Base-by-base conservation (phyloP, 208 protist species). In the Sergeia podlipaevii region DNA sequence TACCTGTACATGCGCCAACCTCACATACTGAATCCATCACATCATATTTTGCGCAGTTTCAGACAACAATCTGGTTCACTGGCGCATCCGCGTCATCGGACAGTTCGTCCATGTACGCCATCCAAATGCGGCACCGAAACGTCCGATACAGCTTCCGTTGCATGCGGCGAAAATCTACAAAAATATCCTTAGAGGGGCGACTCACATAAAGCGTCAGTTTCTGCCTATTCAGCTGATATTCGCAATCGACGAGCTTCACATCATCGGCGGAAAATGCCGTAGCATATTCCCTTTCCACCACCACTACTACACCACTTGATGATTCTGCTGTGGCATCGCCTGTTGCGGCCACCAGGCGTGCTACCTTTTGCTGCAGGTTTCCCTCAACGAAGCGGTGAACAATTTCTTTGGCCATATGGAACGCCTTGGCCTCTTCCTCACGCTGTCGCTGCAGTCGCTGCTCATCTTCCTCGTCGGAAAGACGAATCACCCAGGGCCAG, bases 111-210 rank as follows among this genome's bases (percentile, higher is more conserved):
- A 83, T 70, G 74, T 89, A 85, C 30, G 72, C 70, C 10, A 86
- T 67, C 78, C 82, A 91, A 41, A 91, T 91, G 47, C 78, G 78
- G 56, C 78, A 86, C 43, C 76, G 73, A 21, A 84, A 80, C 26
- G 65, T 48, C 27, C 78, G 74, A 66, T 72, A 78, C 10, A 91
- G 70, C 58, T 75, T 74, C 30, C 82, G 70, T 60, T 87, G 78
- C 78, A 91, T 78, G 28, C 74, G 58, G n/a, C 77, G 71, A 33
- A 91, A 91, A 52, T 87, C 76, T 2, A 85, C 70, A 34, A 86
- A 87, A 17, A 74, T 61, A 28, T 66, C 62, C 3, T 58, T 55
- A 10, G 62, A 66, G 1, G 76, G 74, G 17, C 76, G 76, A 17
- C 52, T 66, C 13, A 85, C 63, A 58, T 79, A 91, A 27, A 91